Evolutionary conservation across 75 land plant species (phyloP).

Genomic region (Cryptomeria japonica): DNA sequence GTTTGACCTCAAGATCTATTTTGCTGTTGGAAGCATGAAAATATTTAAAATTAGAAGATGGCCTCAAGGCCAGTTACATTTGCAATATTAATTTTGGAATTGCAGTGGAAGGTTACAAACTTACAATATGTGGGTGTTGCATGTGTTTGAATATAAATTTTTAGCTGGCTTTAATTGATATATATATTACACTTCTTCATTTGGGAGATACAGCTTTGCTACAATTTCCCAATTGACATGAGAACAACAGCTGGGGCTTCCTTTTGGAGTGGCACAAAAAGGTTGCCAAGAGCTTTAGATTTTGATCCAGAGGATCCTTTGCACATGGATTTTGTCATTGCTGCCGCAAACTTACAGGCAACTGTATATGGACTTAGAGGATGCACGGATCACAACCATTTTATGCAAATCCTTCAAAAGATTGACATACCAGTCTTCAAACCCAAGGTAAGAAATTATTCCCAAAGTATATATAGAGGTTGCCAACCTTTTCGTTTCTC

Average conservation of each 20-base stretch:
- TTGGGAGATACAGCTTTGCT: constrained; percentile 34
- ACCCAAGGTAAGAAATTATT: constrained; percentile 33
- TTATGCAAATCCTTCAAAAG: constrained; percentile 37
- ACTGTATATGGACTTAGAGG: constrained; percentile 65
- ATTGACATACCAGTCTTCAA: constrained; percentile 43
- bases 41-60: not conserved
- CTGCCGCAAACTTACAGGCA: constrained; percentile 58
- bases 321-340: constrained; percentile 52
- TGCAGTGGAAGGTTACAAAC: not conserved
- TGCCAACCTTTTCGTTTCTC: not conserved
- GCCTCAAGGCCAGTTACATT: not conserved
- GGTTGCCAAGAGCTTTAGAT: constrained; percentile 34
- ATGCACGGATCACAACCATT: constrained; percentile 40
- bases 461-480: not conserved
- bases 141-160: not conserved
- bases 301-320: constrained; percentile 39
- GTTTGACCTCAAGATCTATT: not conserved
- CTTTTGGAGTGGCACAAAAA: constrained; percentile 66
- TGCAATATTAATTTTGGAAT: not conserved
- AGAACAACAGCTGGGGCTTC: constrained; percentile 50
- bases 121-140: not conserved
- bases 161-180: not conserved
- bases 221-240: constrained; percentile 54
- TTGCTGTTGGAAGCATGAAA: not conserved
- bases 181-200: not conserved